These are phyloP conservation scores for Rhododendron ovatum DNA, from an alignment of 148 eudicot species.

Conservation along the genomic window DNA sequence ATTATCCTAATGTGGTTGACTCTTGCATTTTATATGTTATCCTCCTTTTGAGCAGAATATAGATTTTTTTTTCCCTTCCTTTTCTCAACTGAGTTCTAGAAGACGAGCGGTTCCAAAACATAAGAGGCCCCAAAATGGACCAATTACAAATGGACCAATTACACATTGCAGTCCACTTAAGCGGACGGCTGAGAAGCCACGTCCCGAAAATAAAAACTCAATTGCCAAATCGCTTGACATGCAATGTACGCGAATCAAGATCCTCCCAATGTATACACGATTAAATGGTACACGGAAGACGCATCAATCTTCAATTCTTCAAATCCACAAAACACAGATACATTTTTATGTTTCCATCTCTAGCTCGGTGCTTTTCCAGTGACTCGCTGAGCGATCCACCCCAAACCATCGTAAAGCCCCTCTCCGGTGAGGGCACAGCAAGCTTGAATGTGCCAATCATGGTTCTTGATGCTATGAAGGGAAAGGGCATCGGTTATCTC, in stretches of 20 bases:
- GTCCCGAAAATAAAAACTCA: neutral
- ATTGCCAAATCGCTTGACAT: neutral
- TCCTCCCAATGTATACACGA: neutral
- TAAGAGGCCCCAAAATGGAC: neutral
- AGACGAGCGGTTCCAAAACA: neutral
- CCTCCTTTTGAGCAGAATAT: neutral
- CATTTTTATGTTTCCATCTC: neutral
- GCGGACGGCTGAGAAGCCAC: neutral
- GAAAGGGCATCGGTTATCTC: conserved; percentile 94
- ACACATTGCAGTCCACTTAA: neutral
- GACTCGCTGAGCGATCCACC: conserved; percentile 92
- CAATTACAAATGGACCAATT: neutral
- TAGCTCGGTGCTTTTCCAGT: conserved; percentile 78
- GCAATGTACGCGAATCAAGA: neutral
- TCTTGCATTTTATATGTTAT: neutral
- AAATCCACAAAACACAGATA: neutral
- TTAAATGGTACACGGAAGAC: conserved; percentile 8
- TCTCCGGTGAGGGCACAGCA: conserved; percentile 91
- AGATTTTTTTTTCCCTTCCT: neutral
- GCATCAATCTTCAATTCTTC: neutral
- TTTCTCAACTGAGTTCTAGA: neutral
- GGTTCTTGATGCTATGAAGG: conserved; percentile 88
- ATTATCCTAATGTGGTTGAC: neutral
- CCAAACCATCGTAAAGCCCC: conserved; percentile 90
- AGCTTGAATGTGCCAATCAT: conserved; percentile 97